These are phyloP conservation scores for Bauhinia variegata DNA, from an alignment of 306 rosid species.

Conservation along the genomic window DNA sequence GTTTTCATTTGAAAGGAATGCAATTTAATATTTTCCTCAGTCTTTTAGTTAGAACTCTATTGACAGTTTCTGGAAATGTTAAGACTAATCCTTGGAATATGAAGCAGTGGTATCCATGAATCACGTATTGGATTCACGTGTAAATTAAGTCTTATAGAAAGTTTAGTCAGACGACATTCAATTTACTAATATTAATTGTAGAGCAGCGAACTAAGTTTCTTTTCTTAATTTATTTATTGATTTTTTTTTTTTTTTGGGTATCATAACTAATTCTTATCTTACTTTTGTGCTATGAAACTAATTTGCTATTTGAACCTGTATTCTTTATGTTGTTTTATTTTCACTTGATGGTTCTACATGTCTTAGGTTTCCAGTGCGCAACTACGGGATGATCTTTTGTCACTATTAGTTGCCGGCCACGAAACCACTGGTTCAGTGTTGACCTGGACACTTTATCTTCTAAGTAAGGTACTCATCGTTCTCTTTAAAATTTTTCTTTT, in stretches of 20 bases:
- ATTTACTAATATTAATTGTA: constrained; percentile 14
- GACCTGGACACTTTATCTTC: constrained; percentile 97
- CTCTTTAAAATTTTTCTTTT: background rate
- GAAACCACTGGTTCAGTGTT: constrained; percentile 93
- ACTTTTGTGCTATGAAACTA: background rate
- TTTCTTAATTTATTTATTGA: constrained; percentile 2
- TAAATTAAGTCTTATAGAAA: constrained; percentile 10
- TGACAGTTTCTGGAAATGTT: constrained; percentile 1
- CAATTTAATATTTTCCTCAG: background rate
- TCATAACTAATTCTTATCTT: background rate
- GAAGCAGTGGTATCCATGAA: background rate
- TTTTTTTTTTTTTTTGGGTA: constrained; percentile 10
- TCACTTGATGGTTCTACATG: constrained; percentile 27
- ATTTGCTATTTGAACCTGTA: constrained; percentile 7
- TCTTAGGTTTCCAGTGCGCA: constrained; percentile 85
- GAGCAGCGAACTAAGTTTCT: background rate
- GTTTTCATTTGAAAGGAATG: background rate
- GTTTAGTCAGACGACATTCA: constrained; percentile 4
- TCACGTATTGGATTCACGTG: constrained; percentile 1
- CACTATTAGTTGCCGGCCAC: constrained; percentile 94
- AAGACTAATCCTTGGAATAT: background rate
- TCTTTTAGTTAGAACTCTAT: background rate
- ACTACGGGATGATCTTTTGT: constrained; percentile 89
- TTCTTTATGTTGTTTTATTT: constrained; percentile 28
- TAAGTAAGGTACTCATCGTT: constrained; percentile 72